These are phyloP conservation scores for Hyphodiscus sp. DNA, from an alignment of 2,329 filamentous ascomycete genomes.

Conservation along the genomic window DNA sequence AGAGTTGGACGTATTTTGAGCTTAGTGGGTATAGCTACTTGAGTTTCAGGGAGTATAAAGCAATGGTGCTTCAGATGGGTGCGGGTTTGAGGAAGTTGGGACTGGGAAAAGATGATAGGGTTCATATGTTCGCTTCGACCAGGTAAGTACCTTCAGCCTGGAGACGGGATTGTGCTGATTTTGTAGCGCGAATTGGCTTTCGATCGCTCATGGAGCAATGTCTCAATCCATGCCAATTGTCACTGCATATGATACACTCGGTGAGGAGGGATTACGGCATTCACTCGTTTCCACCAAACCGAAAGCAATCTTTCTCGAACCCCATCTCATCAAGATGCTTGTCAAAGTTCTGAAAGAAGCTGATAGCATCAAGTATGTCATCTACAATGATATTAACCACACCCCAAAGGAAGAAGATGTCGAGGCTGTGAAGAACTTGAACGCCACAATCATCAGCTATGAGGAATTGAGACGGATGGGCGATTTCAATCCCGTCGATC, in stretches of 20 bases:
- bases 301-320: conserved; percentile 79
- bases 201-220: conserved; percentile 45
- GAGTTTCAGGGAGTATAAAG: conserved; percentile 70
- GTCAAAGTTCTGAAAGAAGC: conserved; percentile 50
- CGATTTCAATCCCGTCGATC: conserved; percentile 58
- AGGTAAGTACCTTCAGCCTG: conserved; percentile 26
- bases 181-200: conserved; percentile 37
- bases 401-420: conserved; percentile 35
- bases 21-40: conserved; percentile 70
- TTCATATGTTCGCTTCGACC: conserved; percentile 76
- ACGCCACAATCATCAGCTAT: conserved; percentile 49
- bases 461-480: conserved; percentile 46
- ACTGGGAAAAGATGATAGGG: conserved; percentile 54
- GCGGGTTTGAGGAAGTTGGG: conserved; percentile 66
- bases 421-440: conserved; percentile 48
- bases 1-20: conserved; percentile 83
- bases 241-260: conserved; percentile 89
- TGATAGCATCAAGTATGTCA: conserved; percentile 49
- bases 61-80: conserved; percentile 59
- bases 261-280: conserved; percentile 75
- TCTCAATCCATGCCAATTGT: conserved; percentile 89
- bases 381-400: conserved; percentile 55
- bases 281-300: conserved; percentile 76
- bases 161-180: neutral
- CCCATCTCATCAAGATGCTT: conserved; percentile 61